Evolutionary conservation across 164 flowering plant species (phyloP).

Genomic region (Vitis labrusca): DNA sequence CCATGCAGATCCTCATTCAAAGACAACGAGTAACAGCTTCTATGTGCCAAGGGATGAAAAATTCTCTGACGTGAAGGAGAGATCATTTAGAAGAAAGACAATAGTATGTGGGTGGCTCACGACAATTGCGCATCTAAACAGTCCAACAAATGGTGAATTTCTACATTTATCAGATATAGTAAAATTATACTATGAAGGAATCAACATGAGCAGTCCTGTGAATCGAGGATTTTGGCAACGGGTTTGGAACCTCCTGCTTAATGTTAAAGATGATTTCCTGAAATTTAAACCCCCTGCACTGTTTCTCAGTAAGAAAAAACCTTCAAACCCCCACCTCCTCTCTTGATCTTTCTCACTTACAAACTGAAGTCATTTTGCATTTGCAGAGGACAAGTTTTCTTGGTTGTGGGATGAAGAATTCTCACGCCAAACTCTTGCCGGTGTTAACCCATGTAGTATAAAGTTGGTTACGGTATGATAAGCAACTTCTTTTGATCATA

Average conservation of each 20-base stretch:
- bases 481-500: neutral
- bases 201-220: too few relatives aligned
- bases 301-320: too few relatives aligned
- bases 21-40: slow-evolving; percentile 6
- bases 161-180: too few relatives aligned
- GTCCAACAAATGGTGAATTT: too few relatives aligned
- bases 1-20: slow-evolving; percentile 32
- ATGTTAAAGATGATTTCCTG: too few relatives aligned
- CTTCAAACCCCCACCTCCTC: too few relatives aligned
- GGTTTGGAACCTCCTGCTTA: too few relatives aligned
- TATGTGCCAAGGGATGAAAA: slow-evolving; percentile 12
- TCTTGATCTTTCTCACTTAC: too few relatives aligned
- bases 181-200: neutral
- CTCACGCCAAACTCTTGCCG: slow-evolving; percentile 31
- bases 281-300: slow-evolving; percentile 12
- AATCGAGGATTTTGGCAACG: too few relatives aligned
- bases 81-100: slow-evolving; percentile 13
- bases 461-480: slow-evolving; percentile 20
- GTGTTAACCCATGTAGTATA: slow-evolving; percentile 26
- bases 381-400: slow-evolving; percentile 25
- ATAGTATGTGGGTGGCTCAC: too few relatives aligned
- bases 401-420: slow-evolving; percentile 38
- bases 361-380: too few relatives aligned
- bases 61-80: slow-evolving; percentile 30
- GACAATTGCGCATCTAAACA: too few relatives aligned